Percentiles rank a stretch among this genome's conserved stretches.
These are phyloP conservation scores for Neurospora sp. DNA, from an alignment of 495 filamentous ascomycete species.

Conservation along the genomic window DNA sequence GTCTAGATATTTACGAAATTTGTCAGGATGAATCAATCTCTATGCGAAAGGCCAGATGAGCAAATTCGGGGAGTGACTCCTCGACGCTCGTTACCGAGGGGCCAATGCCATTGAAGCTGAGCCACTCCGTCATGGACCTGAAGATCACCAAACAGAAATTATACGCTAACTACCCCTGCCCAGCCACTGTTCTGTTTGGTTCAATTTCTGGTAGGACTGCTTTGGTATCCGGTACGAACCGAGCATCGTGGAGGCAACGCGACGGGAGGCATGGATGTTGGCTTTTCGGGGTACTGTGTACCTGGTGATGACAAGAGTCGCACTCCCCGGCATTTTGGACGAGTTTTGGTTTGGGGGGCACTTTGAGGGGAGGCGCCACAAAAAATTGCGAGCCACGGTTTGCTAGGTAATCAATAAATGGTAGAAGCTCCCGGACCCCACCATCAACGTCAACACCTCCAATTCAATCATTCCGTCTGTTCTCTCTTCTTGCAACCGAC, in stretches of 20 bases:
- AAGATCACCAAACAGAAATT: not conserved
- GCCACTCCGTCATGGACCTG: not conserved
- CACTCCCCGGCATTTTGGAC: not conserved
- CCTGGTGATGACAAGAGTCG: not conserved
- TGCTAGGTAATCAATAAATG: not conserved
- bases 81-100: not conserved
- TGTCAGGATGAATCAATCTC: not conserved
- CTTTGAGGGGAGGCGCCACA: not conserved
- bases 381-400: not conserved
- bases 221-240: not conserved
- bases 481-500: not conserved
- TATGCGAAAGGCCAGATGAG: not conserved
- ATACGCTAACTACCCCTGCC: not conserved
- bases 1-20: not conserved
- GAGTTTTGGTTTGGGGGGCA: not conserved
- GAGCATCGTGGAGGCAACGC: not conserved
- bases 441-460: slow-evolving; percentile 6
- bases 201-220: not conserved
- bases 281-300: not conserved
- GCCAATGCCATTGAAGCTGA: not conserved
- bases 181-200: not conserved
- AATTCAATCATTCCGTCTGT: not conserved
- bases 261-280: not conserved
- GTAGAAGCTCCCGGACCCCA: slow-evolving; percentile 10
- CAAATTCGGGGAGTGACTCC: not conserved